Evolutionary conservation across 495 filamentous ascomycete genomes (phyloP).

Genomic region (Podospora pseudocomata): DNA sequence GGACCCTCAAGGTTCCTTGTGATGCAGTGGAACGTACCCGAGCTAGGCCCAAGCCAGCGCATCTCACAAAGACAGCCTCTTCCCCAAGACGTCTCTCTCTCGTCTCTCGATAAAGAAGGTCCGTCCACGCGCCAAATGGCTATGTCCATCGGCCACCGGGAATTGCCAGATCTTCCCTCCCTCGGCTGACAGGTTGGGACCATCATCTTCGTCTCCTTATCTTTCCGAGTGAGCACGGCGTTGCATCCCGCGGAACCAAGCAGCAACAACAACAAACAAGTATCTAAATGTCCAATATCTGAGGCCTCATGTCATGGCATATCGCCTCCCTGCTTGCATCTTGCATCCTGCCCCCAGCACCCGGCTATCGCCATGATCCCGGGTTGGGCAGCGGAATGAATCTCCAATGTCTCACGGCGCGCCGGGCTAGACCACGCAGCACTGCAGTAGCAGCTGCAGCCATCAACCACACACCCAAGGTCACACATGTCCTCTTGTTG

Average conservation of each 20-base stretch:
- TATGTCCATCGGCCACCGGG: neutral
- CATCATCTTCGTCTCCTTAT: neutral
- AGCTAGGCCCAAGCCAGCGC: slow-evolving; percentile 2
- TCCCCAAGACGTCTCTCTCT: neutral
- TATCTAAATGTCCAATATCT: neutral
- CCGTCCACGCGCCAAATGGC: neutral
- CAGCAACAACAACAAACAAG: neutral
- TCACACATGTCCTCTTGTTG: neutral
- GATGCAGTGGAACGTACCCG: slow-evolving; percentile 1
- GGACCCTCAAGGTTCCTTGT: neutral
- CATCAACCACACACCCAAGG: neutral
- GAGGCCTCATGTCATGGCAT: neutral
- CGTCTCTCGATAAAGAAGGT: neutral
- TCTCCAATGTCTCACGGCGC: neutral
- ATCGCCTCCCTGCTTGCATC: neutral
- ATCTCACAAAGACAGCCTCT: neutral
- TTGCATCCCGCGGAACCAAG: neutral
- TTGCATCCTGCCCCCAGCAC: too few species aligned
- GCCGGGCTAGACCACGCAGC: neutral
- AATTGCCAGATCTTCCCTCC: neutral
- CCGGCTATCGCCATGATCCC: neutral
- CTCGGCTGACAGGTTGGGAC: neutral
- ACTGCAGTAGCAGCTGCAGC: neutral
- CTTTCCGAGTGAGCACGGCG: slow-evolving; percentile 5
- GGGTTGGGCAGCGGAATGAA: neutral